A percentile compares a stretch with the other conserved stretches of the same genome.
Evolutionary conservation across 495 filamentous ascomycete genomes (phyloP).

Genomic region (Elaphomyces granulatus): DNA sequence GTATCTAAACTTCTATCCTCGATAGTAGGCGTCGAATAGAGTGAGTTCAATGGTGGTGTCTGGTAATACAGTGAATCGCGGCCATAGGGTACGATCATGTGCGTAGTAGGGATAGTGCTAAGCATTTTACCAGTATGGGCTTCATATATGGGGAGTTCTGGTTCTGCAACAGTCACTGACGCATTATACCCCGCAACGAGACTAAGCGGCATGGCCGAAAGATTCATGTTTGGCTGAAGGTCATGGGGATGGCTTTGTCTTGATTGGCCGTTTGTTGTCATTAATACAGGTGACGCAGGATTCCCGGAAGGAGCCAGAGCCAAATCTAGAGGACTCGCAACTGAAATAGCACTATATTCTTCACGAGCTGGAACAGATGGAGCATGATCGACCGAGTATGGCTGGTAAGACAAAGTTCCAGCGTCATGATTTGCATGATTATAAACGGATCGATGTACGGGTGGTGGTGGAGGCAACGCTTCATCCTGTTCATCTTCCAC

Average conservation of each 20-base stretch:
- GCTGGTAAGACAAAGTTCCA: slow-evolving; percentile 20
- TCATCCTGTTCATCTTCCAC: slow-evolving; percentile 56
- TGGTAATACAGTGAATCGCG: background rate
- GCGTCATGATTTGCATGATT: slow-evolving; percentile 15
- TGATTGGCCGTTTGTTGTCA: background rate
- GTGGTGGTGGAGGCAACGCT: slow-evolving; percentile 32
- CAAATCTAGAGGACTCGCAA: slow-evolving; percentile 21
- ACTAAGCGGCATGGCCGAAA: slow-evolving; percentile 45
- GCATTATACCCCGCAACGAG: slow-evolving; percentile 58
- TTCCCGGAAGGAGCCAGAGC: slow-evolving; percentile 49
- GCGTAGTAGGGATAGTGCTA: background rate
- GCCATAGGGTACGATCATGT: background rate
- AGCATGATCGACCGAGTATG: slow-evolving; percentile 21
- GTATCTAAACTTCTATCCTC: slow-evolving; percentile 9
- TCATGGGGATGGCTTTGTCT: slow-evolving; percentile 8
- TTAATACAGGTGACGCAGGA: slow-evolving; percentile 31
- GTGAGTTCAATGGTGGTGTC: background rate
- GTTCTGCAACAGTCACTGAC: slow-evolving; percentile 38
- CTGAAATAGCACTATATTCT: background rate
- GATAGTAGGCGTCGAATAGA: slow-evolving; percentile 3
- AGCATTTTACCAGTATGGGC: background rate
- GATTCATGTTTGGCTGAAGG: slow-evolving; percentile 20
- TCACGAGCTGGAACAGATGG: slow-evolving; percentile 7
- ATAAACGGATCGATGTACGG: slow-evolving; percentile 30
- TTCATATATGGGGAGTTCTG: slow-evolving; percentile 26